Base-by-base conservation (phyloP, 768 basidiomycete genomes). In the Clitopilus hobsonii region DNA sequence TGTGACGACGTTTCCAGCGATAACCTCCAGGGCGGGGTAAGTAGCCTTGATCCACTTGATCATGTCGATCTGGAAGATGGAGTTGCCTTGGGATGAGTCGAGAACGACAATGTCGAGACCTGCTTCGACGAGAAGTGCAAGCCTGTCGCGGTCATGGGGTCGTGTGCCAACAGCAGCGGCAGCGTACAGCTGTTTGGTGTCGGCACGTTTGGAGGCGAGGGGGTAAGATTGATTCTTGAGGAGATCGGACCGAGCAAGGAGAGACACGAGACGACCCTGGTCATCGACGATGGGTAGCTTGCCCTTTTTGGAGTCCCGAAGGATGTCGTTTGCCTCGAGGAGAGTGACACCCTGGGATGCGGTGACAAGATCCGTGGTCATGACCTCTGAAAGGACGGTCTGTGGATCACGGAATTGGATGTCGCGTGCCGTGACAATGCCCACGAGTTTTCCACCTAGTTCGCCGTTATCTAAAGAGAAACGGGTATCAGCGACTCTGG, bases 171-270 rank as follows among this genome's bases (percentile, higher is more conserved):
- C 81, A 6, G 97, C 91, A 3, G 97, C 96, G 6, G 96, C 97
- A 49, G 94, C 93, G 66, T 95, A 94, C 2, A 99, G 85, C 74
- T 98, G 96, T 71, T 98, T 99, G 67, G 79, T 92, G 58, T 85
- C 77, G 1, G 91, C 90, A 60, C 88, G 82, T 74, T 98, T 98
- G 62, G 88, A 91, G 1, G 97, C 94, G 55, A 97, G 83, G 1
- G 97, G 97, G 71, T 88, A 99, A 55, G 90, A 94, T 68, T 97
- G 92, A 73, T 96, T 97, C 73, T 99, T 98, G 67, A 98, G 84
- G 49, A 99, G 79, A 71, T 99, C 96, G 50, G 95, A 98, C 54
- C 95, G 94, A 1, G 96, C 94, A 54, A 99, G 86, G 60, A 99
- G 91, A 18, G 82, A 84, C 22, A 84, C 73, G 25, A 85, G 76